Conservation (phyloP, 2,329 filamentous ascomycete genomes). For the Aspergillus fumigatiaffinis region DNA sequence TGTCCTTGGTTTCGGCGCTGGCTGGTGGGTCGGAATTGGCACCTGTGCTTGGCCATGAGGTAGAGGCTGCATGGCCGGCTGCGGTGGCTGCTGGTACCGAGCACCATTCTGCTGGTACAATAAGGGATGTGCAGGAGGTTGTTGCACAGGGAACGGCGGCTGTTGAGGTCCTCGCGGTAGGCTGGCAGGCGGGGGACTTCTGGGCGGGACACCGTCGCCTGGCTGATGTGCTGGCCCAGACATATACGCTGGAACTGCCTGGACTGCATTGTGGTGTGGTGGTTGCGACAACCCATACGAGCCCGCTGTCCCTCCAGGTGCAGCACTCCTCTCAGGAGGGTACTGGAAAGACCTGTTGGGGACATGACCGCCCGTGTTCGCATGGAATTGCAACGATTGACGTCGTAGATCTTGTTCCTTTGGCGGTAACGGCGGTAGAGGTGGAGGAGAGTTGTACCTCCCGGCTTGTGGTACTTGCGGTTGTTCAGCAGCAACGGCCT, state of each 20-base stretch:
- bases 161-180: slow-evolving; percentile 14
- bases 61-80: slow-evolving; percentile 11
- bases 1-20: slow-evolving; percentile 25
- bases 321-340: slow-evolving; percentile 25
- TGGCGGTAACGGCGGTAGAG: slow-evolving; percentile 38
- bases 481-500: slow-evolving; percentile 13
- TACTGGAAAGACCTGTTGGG: slow-evolving; percentile 20
- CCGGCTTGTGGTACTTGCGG: slow-evolving; percentile 18
- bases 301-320: slow-evolving; percentile 9
- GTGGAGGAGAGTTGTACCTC: slow-evolving; percentile 28
- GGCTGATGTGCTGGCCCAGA: slow-evolving; percentile 15
- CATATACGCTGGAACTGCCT: slow-evolving; percentile 11
- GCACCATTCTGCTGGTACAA: slow-evolving; percentile 21
- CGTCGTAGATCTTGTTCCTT: slow-evolving; percentile 23
- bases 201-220: slow-evolving; percentile 8
- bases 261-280: not conserved
- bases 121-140: slow-evolving; percentile 17
- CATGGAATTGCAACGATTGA: slow-evolving; percentile 10
- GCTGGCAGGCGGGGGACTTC: slow-evolving; percentile 6
- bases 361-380: slow-evolving; percentile 4
- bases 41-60: slow-evolving; percentile 22
- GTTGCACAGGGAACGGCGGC: slow-evolving; percentile 18
- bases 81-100: slow-evolving; percentile 28
- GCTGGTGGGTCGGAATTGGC: slow-evolving; percentile 13
- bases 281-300: slow-evolving; percentile 4